Conservation (phyloP, 768 basidiomycete genomes). For the Pleurotus citrinopileatus region DNA sequence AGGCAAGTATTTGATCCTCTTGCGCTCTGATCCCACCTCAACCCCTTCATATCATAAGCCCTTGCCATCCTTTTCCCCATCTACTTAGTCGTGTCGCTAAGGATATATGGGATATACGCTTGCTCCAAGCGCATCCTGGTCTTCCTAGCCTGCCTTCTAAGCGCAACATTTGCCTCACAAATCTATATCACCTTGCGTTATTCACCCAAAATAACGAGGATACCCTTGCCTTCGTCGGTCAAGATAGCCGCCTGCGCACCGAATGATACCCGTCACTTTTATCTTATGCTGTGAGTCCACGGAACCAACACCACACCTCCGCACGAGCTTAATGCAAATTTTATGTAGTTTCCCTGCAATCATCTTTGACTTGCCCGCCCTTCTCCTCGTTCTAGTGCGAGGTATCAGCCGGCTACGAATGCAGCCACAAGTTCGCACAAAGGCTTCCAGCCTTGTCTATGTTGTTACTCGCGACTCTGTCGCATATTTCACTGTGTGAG, state of each 20-base stretch:
- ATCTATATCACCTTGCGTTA: background rate
- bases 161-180: background rate
- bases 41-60: background rate
- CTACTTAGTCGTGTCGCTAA: background rate
- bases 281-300: slow-evolving; percentile 1
- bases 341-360: background rate
- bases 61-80: background rate
- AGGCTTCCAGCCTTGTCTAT: background rate
- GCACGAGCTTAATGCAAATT: background rate
- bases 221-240: background rate
- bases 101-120: background rate
- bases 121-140: background rate
- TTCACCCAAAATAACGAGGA: background rate
- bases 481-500: background rate
- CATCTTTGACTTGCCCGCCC: background rate
- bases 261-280: background rate
- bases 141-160: background rate
- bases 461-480: background rate
- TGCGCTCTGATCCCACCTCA: background rate
- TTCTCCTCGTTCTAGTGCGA: background rate
- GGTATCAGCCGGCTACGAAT: background rate
- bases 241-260: background rate
- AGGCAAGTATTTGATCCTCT: background rate
- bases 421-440: background rate
- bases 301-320: background rate